Conservation (phyloP, 2,329 filamentous ascomycete genomes). For the Aureobasidium lini region DNA sequence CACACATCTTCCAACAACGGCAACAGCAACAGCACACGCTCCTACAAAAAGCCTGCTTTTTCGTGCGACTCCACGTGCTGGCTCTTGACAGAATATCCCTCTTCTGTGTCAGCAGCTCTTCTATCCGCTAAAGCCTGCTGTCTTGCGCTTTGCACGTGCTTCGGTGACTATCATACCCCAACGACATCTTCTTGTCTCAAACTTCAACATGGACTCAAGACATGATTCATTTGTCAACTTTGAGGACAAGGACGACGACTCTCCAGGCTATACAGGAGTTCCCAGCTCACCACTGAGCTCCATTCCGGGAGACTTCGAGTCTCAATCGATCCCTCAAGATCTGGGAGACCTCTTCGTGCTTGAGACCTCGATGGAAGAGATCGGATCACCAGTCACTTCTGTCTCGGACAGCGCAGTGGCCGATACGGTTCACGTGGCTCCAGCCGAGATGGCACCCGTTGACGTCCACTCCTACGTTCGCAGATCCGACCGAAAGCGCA, state of each 20-base stretch:
- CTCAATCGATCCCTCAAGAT: background rate
- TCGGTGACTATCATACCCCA: background rate
- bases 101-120: background rate
- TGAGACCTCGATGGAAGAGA: background rate
- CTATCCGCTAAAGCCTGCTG: background rate
- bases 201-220: background rate
- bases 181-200: too few species aligned
- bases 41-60: background rate
- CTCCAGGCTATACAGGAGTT: background rate
- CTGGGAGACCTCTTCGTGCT: background rate
- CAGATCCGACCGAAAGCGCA: slow-evolving; percentile 8
- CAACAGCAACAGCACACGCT: background rate
- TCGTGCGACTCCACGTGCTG: background rate
- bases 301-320: slow-evolving; percentile 2
- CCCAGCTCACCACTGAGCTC: slow-evolving; percentile 10
- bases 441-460: too few species aligned
- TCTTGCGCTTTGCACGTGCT: background rate
- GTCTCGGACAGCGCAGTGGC: background rate
- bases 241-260: background rate
- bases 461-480: background rate
- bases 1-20: background rate
- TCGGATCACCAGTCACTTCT: background rate
- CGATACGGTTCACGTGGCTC: background rate
- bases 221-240: background rate
- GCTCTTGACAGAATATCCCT: background rate